Percentiles rank a stretch among this genome's conserved stretches.
These are phyloP conservation scores for Delphinella strobiligena DNA, from an alignment of 2,329 filamentous ascomycete species.

Conservation along the genomic window DNA sequence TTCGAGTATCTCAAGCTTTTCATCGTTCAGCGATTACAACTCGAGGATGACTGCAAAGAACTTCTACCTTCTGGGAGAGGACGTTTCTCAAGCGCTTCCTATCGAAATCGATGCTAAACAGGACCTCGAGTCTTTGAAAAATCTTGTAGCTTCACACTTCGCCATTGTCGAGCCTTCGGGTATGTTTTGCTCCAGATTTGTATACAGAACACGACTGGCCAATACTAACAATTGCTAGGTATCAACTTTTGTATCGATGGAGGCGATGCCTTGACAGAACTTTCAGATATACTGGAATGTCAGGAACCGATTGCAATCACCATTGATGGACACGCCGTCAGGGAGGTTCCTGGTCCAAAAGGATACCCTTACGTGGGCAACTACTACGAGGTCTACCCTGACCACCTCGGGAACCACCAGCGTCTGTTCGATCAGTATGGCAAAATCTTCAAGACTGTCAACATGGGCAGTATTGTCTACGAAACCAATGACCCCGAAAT, in stretches of 20 bases:
- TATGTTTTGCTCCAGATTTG: conserved; percentile 5
- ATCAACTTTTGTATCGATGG: conserved; percentile 10
- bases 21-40: too few species aligned
- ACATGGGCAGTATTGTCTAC: conserved; percentile 24
- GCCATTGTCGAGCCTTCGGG: conserved; percentile 19
- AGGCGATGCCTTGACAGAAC: conserved; percentile 2
- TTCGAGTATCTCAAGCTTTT: too few species aligned
- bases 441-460: conserved; percentile 24
- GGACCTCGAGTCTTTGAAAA: conserved; percentile 16
- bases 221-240: conserved; percentile 6
- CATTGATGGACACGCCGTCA: conserved; percentile 38
- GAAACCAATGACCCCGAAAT: conserved; percentile 26
- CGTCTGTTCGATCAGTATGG: conserved; percentile 28
- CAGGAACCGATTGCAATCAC: conserved; percentile 24
- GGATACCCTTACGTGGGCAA: conserved; percentile 25
- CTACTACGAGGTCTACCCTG: conserved; percentile 26
- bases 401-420: conserved; percentile 30
- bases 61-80: conserved; percentile 20
- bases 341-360: conserved; percentile 26
- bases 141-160: conserved; percentile 18
- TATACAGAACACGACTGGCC: not conserved
- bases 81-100: conserved; percentile 12
- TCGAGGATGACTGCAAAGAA: conserved; percentile 9
- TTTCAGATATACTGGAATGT: conserved; percentile 12
- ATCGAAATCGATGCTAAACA: conserved; percentile 16